These are phyloP conservation scores for Colletotrichum paranaense DNA, from an alignment of 2,329 filamentous ascomycete genomes.

Conservation along the genomic window DNA sequence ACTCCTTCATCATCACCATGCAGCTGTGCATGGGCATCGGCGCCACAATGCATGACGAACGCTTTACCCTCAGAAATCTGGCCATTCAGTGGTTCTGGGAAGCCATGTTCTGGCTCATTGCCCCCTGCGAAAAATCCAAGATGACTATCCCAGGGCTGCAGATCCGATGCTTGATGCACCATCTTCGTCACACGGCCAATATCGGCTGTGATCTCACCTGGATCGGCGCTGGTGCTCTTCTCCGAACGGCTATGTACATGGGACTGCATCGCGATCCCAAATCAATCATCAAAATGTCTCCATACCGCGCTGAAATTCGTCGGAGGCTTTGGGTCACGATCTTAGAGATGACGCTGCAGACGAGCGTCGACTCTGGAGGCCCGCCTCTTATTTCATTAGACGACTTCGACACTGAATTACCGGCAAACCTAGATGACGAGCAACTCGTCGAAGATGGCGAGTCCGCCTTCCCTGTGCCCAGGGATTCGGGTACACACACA, in stretches of 20 bases:
- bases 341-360: constrained; percentile 64
- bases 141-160: constrained; percentile 62
- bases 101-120: constrained; percentile 61
- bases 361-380: constrained; percentile 62
- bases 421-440: constrained; percentile 64
- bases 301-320: constrained; percentile 63
- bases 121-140: constrained; percentile 59
- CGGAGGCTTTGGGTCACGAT: constrained; percentile 68
- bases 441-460: constrained; percentile 54
- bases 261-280: constrained; percentile 68
- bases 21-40: constrained; percentile 66
- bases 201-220: constrained; percentile 63
- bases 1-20: constrained; percentile 62
- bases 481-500: constrained; percentile 48
- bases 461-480: constrained; percentile 37
- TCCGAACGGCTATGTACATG: constrained; percentile 68
- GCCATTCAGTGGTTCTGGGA: constrained; percentile 64
- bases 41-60: constrained; percentile 57
- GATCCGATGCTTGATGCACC: constrained; percentile 61
- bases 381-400: constrained; percentile 57
- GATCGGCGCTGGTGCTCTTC: constrained; percentile 60
- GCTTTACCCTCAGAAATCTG: constrained; percentile 52
- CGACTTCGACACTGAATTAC: constrained; percentile 63
- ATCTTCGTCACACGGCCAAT: constrained; percentile 60
- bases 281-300: constrained; percentile 58